A percentile compares a stretch with the other conserved stretches of the same genome.
phyloP scores from a whole-genome alignment of 495 filamentous ascomycete genomes.

The Tuber brumale region DNA sequence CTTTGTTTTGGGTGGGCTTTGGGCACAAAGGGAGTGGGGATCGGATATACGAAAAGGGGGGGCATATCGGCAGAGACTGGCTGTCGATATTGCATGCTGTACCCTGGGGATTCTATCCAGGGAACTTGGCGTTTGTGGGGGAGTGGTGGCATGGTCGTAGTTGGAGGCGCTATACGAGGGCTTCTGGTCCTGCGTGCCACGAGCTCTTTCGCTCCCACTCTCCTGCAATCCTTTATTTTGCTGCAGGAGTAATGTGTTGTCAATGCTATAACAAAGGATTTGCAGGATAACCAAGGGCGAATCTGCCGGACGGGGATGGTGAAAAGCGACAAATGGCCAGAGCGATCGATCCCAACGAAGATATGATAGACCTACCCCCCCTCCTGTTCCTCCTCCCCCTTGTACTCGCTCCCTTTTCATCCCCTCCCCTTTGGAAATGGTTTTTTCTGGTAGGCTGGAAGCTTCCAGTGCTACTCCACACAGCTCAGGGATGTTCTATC shows the following conservation, averaged over 20 bases:
- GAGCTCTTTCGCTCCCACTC: not conserved
- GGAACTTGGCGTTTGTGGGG: not conserved
- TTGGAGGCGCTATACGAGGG: not conserved
- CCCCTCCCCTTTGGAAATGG: not conserved
- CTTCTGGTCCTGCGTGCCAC: not conserved
- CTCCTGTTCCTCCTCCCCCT: too few species aligned
- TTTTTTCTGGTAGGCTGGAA: not conserved
- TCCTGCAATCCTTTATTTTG: not conserved
- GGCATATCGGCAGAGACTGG: not conserved
- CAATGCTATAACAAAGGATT: conserved; percentile 1
- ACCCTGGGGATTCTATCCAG: not conserved
- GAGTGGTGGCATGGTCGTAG: not conserved
- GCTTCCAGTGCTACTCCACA: not conserved
- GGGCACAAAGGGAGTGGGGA: not conserved
- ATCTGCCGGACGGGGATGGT: not conserved
- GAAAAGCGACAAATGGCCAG: not conserved
- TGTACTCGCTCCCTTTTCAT: not conserved
- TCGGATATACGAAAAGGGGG: not conserved
- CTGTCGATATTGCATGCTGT: not conserved
- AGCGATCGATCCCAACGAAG: not conserved
- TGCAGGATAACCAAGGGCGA: not conserved
- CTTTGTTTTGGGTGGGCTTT: not conserved
- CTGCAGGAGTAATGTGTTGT: not conserved
- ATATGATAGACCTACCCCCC: not conserved
- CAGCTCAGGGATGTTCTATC: not conserved